Evolutionary conservation across 2,329 filamentous ascomycete genomes (phyloP), one percentile per base, ranked within the genome.

Genomic region (Xylariaceae sp.): DNA sequence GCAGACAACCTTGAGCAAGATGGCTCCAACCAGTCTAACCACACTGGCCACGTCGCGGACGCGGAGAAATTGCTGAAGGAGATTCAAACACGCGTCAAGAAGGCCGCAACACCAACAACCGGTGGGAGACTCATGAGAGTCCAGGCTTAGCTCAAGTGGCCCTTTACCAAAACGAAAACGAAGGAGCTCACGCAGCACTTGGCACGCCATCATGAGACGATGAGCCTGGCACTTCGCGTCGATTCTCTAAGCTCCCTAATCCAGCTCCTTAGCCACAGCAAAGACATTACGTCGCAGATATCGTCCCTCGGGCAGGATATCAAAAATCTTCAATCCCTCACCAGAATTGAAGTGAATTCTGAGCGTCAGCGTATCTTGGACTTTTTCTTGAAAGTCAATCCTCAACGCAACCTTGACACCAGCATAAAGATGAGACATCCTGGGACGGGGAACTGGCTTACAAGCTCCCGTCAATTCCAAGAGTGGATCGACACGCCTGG

Each of bases 381-480:
- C 7, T 52, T 43, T 26, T 55, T 56, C 38, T 38, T 56, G 4
- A 40, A 36, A 4, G 37, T 31, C 9, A 56, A 55, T 17, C 55
- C 55, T 9, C 52, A 58, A 15, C 31, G 40, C 11, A 47, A 49
- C 29, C 47, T 50, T 18, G 44, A 47, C 3, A 51, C 34, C 17
- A 53, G 48, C 26, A 31, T 48, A 9, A 44, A 38, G 2, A 31
- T 56, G 15, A 44, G 52, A 5, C 54, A 58, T 28, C 47, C 47
- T 4, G 43, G 36, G 9, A 57, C 55, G 2, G 50, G 53, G 0
- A 19, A 42, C 3, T 57, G 54, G 55, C 28, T 58, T 1, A 34
- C 33, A 4, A 19, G 43, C 1, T 30, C 39, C 28, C 38, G 26
- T 0, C 32, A 39, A 5, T 52, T 56, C 17, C 43, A 47, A 12